Percentiles rank a stretch among this genome's conserved stretches.
Conservation (phyloP, 2,329 filamentous ascomycete genomes). For the Epicoccum nigrum region DNA sequence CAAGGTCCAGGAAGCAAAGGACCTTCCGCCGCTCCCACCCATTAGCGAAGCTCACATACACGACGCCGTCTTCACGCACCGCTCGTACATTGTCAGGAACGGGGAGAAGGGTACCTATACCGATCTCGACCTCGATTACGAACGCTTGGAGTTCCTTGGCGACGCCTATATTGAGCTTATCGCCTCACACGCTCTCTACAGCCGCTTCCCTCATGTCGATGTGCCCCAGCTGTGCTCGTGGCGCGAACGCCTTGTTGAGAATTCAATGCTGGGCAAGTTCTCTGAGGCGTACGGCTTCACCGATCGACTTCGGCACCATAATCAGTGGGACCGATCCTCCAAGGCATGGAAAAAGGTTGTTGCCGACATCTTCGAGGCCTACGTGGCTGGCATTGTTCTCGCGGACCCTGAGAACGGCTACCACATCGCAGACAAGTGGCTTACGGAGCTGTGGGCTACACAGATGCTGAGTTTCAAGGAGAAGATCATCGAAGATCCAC, state of each 20-base stretch:
- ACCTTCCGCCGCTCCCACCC: conserved; percentile 65
- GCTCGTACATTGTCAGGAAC: conserved; percentile 28
- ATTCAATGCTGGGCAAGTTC: conserved; percentile 75
- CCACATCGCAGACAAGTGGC: conserved; percentile 68
- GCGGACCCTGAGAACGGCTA: conserved; percentile 70
- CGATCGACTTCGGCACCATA: conserved; percentile 62
- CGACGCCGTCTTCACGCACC: conserved; percentile 70
- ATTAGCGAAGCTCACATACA: conserved; percentile 67
- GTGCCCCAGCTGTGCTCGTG: conserved; percentile 76
- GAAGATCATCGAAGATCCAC: conserved; percentile 43
- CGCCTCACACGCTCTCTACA: conserved; percentile 75
- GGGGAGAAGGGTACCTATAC: conserved; percentile 27
- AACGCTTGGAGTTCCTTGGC: conserved; percentile 85
- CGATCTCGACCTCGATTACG: conserved; percentile 62
- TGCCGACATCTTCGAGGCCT: conserved; percentile 90
- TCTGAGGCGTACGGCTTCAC: conserved; percentile 74
- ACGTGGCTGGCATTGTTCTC: conserved; percentile 78
- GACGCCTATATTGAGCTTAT: conserved; percentile 85
- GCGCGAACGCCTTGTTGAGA: conserved; percentile 80
- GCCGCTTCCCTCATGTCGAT: conserved; percentile 69
- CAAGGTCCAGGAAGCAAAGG: conserved; percentile 37
- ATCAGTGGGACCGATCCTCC: conserved; percentile 36
- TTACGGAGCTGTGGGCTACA: conserved; percentile 73
- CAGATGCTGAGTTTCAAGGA: conserved; percentile 39
- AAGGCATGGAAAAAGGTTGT: conserved; percentile 68